phyloP scores from a whole-genome alignment of 148 eudicot genomes.

The Nyssa sinensis region DNA sequence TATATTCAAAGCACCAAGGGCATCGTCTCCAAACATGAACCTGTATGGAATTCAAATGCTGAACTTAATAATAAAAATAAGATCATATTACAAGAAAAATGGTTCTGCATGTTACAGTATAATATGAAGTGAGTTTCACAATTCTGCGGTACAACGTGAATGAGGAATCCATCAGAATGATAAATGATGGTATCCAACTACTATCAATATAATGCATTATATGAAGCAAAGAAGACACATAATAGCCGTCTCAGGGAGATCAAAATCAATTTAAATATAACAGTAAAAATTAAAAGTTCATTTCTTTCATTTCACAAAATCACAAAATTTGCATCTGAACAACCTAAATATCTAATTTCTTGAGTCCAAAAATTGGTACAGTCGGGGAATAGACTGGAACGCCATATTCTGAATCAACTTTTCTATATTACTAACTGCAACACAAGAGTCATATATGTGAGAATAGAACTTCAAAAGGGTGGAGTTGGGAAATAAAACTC shows the following conservation, averaged over 20 bases:
- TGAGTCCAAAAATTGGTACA: not conserved
- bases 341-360: not conserved
- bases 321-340: not conserved
- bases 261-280: not conserved
- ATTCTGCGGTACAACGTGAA: too few relatives aligned
- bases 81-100: not conserved
- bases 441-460: not conserved
- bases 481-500: not conserved
- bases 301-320: not conserved
- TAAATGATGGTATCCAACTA: too few relatives aligned
- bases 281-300: not conserved
- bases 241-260: not conserved
- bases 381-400: not conserved
- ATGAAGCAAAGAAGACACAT: too few relatives aligned
- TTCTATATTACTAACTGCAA: not conserved
- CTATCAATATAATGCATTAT: too few relatives aligned
- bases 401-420: not conserved
- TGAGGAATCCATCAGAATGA: too few relatives aligned
- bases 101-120: not conserved
- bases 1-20: conserved; percentile 70
- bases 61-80: not conserved
- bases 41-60: conserved; percentile 27
- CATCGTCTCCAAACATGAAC: conserved; percentile 88
- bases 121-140: too few relatives aligned
- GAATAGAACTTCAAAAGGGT: too few relatives aligned